phyloP scores from a whole-genome alignment of 2,329 filamentous ascomycete species.

The Cladophialophora carrionii region DNA sequence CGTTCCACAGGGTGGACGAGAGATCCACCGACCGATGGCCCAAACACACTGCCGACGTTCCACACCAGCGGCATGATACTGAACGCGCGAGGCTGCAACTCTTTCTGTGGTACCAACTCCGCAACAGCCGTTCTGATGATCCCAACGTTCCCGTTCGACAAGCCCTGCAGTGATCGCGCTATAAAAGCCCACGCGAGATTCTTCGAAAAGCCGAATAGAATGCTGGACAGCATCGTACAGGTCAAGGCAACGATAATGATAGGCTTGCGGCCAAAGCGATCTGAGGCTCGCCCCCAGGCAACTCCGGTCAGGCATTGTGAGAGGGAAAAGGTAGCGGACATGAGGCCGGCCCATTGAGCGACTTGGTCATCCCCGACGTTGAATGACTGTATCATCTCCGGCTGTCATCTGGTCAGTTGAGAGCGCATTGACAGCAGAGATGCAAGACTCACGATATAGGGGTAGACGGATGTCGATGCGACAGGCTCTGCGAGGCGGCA shows the following conservation, averaged over 20 bases:
- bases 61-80: conserved; percentile 91
- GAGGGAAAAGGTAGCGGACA: conserved; percentile 72
- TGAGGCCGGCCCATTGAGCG: conserved; percentile 78
- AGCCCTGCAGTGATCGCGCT: conserved; percentile 76
- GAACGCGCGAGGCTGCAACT: conserved; percentile 85
- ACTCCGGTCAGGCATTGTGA: conserved; percentile 73
- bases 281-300: conserved; percentile 75
- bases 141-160: conserved; percentile 89
- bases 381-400: conserved; percentile 83
- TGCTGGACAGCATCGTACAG: conserved; percentile 77
- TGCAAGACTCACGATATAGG: conserved; percentile 51
- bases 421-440: not conserved
- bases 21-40: conserved; percentile 83
- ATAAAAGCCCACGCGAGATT: conserved; percentile 78
- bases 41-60: conserved; percentile 84
- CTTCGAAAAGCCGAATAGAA: conserved; percentile 82
- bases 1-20: conserved; percentile 79
- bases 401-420: conserved; percentile 47
- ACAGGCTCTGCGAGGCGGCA: conserved; percentile 76
- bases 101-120: conserved; percentile 84
- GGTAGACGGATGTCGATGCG: conserved; percentile 71
- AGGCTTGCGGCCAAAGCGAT: conserved; percentile 79
- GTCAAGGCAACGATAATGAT: conserved; percentile 73
- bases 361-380: conserved; percentile 71
- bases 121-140: conserved; percentile 92